Conservation (phyloP, 2,329 filamentous ascomycete species). For the Cyanodermella asteris region DNA sequence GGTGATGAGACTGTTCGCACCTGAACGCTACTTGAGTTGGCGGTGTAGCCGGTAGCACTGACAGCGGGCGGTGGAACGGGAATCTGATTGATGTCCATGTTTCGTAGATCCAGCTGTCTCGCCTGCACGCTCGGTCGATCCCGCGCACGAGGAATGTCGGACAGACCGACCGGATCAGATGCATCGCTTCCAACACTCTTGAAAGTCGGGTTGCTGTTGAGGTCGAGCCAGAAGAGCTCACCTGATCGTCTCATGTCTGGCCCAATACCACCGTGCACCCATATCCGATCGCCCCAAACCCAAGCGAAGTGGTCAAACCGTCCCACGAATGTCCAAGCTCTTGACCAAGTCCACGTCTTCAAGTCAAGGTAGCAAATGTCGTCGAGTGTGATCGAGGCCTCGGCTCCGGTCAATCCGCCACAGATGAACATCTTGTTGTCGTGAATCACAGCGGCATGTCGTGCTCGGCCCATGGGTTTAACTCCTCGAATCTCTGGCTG, state of each 20-base stretch:
- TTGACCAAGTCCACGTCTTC: constrained; percentile 95
- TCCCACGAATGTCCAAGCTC: constrained; percentile 83
- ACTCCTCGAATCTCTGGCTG: constrained; percentile 71
- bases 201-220: constrained; percentile 75
- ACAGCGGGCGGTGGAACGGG: too few relatives aligned
- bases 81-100: too few relatives aligned
- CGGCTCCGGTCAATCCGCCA: constrained; percentile 83
- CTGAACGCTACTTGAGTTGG: constrained; percentile 43
- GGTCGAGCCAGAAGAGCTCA: constrained; percentile 92
- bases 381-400: constrained; percentile 78
- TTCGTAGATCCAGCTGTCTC: too few relatives aligned
- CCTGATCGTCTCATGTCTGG: constrained; percentile 94
- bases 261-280: constrained; percentile 88
- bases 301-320: constrained; percentile 90
- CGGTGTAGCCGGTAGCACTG: constrained; percentile 38
- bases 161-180: constrained; percentile 2
- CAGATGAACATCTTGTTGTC: constrained; percentile 94
- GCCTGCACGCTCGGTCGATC: constrained; percentile 34
- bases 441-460: constrained; percentile 82
- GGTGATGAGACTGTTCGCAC: constrained; percentile 29
- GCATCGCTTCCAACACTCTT: constrained; percentile 43
- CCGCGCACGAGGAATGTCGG: constrained; percentile 17
- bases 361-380: constrained; percentile 93
- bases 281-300: constrained; percentile 78
- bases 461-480: constrained; percentile 69